Evolutionary conservation across 768 basidiomycete species (phyloP).

Genomic region (Suillus variegatus): DNA sequence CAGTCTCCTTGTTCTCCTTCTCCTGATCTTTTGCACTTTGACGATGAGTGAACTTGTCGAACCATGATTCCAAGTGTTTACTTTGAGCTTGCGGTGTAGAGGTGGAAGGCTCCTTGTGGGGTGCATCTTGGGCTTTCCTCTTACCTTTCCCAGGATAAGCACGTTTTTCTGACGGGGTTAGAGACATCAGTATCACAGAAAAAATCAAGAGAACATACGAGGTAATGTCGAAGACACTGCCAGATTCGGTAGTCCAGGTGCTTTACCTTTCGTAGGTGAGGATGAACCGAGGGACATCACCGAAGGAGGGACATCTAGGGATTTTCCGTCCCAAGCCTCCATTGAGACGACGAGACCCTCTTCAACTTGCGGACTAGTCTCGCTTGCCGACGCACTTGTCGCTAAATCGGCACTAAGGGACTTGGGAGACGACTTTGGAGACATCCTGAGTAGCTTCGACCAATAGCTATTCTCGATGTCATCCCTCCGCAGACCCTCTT

Average conservation of each 20-base stretch:
- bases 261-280: neutral
- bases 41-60: neutral
- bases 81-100: neutral
- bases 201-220: neutral
- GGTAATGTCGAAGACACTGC: neutral
- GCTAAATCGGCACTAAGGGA: neutral
- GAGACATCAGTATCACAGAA: too few species aligned
- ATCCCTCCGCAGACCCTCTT: neutral
- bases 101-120: neutral
- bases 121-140: neutral
- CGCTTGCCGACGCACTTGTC: neutral
- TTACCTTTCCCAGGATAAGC: neutral
- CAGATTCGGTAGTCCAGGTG: neutral
- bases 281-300: neutral
- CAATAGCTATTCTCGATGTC: neutral
- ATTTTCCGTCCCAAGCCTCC: neutral
- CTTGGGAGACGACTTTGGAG: neutral
- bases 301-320: neutral
- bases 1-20: neutral
- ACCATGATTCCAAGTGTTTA: neutral
- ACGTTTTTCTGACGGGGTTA: neutral
- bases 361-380: neutral
- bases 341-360: neutral
- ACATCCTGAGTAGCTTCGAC: neutral
- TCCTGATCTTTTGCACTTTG: neutral